Evolutionary conservation across 2,329 filamentous ascomycete genomes (phyloP), one percentile per base, ranked within the genome.

Genomic region (Alternaria sp.): DNA sequence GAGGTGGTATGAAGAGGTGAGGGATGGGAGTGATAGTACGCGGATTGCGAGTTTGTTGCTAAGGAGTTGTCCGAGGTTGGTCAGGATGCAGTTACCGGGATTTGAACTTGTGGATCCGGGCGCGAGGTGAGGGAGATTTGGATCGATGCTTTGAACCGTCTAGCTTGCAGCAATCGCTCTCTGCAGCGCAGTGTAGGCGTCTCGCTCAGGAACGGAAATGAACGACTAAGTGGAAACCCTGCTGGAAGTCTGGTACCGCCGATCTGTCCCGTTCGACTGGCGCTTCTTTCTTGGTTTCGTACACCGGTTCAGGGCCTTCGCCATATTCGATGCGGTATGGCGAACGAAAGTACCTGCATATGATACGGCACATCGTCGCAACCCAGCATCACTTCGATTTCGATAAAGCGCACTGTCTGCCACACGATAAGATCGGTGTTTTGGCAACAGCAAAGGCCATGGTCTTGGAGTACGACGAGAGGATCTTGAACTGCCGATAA

Each of bases 61-160:
- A 16, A 65, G 66, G 51, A 63, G 64, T 40, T 52, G 66, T 53
- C 54, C 57, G 38, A 18, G 46, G 25, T 55, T 66, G 22, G 25
- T 22, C 45, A 53, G 43, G 38, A 68, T 68, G 62, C 52, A 53
- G 50, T 65, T 68, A 54, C 64, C 65, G 36, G 66, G 66, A 22
- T 68, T 66, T 51, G 53, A 57, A 14, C 27, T 68, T 38, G 64
- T 68, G 18, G 66, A 68, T 50, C 66, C 66, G 14, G 57, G 45
- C 11, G 28, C n/a, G 22, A 52, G 50, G 32, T 36, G 46, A 50
- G 27, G 11, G 11, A 41, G 10, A 11, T 3, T 30, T 4, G 28
- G 28, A 12, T 12, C 3, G 32, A 36, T 36, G 12, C 14, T 36
- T 36, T 16, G 12, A 8, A 12, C 6, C 3, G 32, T 36, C 32